Evolutionary conservation across 306 rosid genomes (phyloP).

Genomic region (Astragalus glycyphyllos): DNA sequence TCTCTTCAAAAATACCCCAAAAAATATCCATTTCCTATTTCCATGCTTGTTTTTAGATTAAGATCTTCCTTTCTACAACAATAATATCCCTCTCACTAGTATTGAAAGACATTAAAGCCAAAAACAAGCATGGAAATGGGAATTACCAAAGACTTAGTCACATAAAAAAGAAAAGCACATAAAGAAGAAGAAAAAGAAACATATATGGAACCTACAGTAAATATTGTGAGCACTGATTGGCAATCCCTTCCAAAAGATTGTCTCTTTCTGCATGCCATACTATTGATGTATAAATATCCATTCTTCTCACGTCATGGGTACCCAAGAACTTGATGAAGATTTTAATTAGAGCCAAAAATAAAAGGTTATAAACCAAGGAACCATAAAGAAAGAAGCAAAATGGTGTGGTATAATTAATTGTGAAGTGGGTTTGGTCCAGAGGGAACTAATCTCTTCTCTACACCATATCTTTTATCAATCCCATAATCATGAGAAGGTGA

Average conservation of each 20-base stretch:
- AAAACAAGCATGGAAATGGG: slow-evolving; percentile 80
- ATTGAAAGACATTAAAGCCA: slow-evolving; percentile 23
- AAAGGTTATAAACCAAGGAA: slow-evolving; percentile 30
- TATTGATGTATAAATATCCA: slow-evolving; percentile 25
- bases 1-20: slow-evolving; percentile 40
- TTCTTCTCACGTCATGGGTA: slow-evolving; percentile 19
- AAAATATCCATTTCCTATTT: slow-evolving; percentile 74
- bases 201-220: neutral
- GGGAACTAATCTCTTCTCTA: slow-evolving; percentile 85
- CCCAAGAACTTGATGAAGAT: slow-evolving; percentile 36
- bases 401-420: slow-evolving; percentile 53
- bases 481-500: slow-evolving; percentile 36
- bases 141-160: neutral
- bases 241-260: slow-evolving; percentile 37
- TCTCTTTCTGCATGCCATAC: slow-evolving; percentile 41
- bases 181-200: neutral
- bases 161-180: neutral
- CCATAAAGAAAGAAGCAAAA: slow-evolving; percentile 23
- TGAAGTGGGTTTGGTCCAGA: slow-evolving; percentile 99
- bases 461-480: slow-evolving; percentile 81
- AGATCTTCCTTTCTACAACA: slow-evolving; percentile 45
- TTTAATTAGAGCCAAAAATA: slow-evolving; percentile 11
- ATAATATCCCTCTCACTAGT: slow-evolving; percentile 36
- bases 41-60: slow-evolving; percentile 79
- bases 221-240: slow-evolving; percentile 22